Percentiles rank a stretch among this genome's conserved stretches.
phyloP scores from a whole-genome alignment of 129 eudicot species.

The Flaveria ramosissima region DNA sequence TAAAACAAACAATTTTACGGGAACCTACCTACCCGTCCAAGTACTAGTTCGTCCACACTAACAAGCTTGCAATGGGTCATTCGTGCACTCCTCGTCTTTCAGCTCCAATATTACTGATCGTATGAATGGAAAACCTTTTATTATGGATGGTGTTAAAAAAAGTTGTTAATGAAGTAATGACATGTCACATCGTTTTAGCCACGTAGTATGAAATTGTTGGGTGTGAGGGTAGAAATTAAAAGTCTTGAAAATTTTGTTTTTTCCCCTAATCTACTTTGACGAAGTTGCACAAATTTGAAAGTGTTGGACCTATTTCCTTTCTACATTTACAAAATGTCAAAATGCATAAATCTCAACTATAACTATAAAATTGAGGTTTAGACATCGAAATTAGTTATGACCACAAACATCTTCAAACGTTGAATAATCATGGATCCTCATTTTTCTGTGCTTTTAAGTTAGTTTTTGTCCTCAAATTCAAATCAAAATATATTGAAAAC shows the following conservation, averaged over 20 bases:
- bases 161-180: background rate
- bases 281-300: background rate
- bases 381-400: slow-evolving; percentile 10
- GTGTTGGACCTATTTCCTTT: background rate
- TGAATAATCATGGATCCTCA: background rate
- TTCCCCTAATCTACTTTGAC: background rate
- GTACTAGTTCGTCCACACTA: too few relatives aligned
- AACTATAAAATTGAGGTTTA: slow-evolving; percentile 4
- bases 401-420: slow-evolving; percentile 9
- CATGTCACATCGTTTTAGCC: background rate
- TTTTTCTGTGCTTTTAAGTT: background rate
- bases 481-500: background rate
- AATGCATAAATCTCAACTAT: background rate
- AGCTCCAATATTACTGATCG: too few relatives aligned
- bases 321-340: background rate
- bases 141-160: background rate
- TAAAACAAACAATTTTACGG: too few relatives aligned
- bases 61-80: too few relatives aligned
- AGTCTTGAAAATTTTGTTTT: background rate
- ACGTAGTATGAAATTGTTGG: background rate
- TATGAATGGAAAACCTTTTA: too few relatives aligned
- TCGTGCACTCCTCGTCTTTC: too few relatives aligned
- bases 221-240: background rate
- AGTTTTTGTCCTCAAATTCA: background rate
- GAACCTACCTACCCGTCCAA: too few relatives aligned